A percentile compares a stretch with the other conserved stretches of the same genome.
Conservation (phyloP, 192 early-diverging fungal genomes). For the Mortierella antarctica region DNA sequence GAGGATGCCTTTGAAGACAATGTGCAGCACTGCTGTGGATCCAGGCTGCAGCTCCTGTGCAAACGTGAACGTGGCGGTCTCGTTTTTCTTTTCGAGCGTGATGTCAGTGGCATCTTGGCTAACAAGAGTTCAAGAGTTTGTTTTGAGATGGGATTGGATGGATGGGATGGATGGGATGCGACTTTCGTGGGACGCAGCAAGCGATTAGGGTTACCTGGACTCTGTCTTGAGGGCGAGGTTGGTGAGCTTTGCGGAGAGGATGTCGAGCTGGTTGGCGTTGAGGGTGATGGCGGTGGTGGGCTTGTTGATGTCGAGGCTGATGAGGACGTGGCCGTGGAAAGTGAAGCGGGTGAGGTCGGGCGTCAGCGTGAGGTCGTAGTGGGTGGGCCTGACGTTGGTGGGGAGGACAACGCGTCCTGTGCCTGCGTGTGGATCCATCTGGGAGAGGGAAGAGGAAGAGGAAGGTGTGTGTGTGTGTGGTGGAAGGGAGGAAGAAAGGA, state of each 20-base stretch:
- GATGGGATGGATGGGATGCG: not conserved
- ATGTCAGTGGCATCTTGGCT: constrained; percentile 59
- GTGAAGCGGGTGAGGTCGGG: constrained; percentile 85
- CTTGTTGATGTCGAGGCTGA: constrained; percentile 69
- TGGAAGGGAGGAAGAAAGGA: not conserved
- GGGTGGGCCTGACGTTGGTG: constrained; percentile 82
- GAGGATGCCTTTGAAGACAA: constrained; percentile 73
- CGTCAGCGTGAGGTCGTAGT: constrained; percentile 84
- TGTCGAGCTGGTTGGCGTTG: constrained; percentile 74
- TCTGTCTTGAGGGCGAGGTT: constrained; percentile 64
- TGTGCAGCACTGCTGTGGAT: constrained; percentile 61
- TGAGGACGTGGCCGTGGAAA: constrained; percentile 71
- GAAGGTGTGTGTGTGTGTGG: not conserved
- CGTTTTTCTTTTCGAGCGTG: constrained; percentile 53
- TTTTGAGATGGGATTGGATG: not conserved
- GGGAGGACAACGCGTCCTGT: constrained; percentile 81
- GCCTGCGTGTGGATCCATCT: constrained; percentile 53
- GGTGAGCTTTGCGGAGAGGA: constrained; percentile 62
- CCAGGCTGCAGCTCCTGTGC: constrained; percentile 62
- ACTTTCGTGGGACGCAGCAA: no score
- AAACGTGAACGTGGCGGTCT: constrained; percentile 69
- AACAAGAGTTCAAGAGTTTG: not conserved
- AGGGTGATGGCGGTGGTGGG: constrained; percentile 73
- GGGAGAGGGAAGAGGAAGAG: not conserved
- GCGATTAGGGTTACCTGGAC: constrained; percentile 47